phyloP scores from a whole-genome alignment of 306 rosid genomes.

The Urtica urens region DNA sequence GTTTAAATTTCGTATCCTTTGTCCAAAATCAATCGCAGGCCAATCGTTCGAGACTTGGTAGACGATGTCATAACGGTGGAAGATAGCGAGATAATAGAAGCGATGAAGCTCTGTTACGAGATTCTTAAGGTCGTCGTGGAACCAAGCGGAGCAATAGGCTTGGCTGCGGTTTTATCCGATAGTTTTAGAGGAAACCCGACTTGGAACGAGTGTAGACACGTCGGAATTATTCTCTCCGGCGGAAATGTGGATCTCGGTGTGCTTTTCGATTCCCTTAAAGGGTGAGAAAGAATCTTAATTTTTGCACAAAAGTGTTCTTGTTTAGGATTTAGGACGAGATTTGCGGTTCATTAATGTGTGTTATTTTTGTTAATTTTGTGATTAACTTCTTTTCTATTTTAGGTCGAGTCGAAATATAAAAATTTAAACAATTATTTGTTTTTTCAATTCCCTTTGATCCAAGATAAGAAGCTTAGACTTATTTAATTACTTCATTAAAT shows the following conservation, averaged over 20 bases:
- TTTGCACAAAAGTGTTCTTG: too few species aligned
- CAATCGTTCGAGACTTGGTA: constrained; percentile 70
- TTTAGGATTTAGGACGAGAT: too few species aligned
- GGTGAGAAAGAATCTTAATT: constrained; percentile 19
- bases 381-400: too few species aligned
- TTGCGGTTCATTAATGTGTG: too few species aligned
- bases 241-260: constrained; percentile 72
- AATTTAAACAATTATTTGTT: too few species aligned
- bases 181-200: constrained; percentile 54
- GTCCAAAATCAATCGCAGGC: too few species aligned
- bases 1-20: too few species aligned
- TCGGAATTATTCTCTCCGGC: constrained; percentile 77
- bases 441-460: too few species aligned
- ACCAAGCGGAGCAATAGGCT: constrained; percentile 95
- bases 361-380: too few species aligned
- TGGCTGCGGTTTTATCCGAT: constrained; percentile 78
- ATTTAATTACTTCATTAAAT: too few species aligned
- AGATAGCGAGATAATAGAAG: constrained; percentile 61
- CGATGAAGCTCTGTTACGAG: constrained; percentile 73
- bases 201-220: constrained; percentile 54
- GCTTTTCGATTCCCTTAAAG: constrained; percentile 54
- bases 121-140: constrained; percentile 71
- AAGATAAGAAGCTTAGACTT: too few species aligned
- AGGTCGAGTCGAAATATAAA: too few species aligned
- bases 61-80: constrained; percentile 65